Percentiles rank a stretch among this genome's conserved stretches.
Evolutionary conservation across 2,329 filamentous ascomycete species (phyloP).

Genomic region (Trichophyton equinum): DNA sequence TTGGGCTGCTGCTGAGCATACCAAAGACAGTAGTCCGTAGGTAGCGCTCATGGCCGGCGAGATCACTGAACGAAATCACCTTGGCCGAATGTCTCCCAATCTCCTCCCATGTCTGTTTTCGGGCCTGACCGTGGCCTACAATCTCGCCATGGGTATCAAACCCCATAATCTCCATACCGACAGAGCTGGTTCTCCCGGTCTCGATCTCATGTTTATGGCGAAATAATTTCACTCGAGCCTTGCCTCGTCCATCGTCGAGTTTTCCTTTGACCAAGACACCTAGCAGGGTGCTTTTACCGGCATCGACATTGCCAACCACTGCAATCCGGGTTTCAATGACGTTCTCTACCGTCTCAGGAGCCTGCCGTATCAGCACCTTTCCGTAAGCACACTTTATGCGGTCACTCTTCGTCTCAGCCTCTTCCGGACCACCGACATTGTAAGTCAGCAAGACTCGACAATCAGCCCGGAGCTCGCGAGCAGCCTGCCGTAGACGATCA

Average conservation of each 20-base stretch:
- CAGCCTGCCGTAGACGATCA: slow-evolving; percentile 51
- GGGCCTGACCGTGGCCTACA: slow-evolving; percentile 67
- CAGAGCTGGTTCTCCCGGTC: slow-evolving; percentile 85
- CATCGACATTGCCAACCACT: slow-evolving; percentile 95
- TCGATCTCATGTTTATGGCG: slow-evolving; percentile 97
- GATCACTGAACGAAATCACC: slow-evolving; percentile 90
- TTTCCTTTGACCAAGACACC: slow-evolving; percentile 92
- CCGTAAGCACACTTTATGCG: slow-evolving; percentile 66
- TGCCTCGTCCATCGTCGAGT: slow-evolving; percentile 86
- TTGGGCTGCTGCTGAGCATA: slow-evolving; percentile 82
- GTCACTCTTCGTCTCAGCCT: slow-evolving; percentile 51
- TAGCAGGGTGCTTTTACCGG: slow-evolving; percentile 90
- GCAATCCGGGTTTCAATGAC: slow-evolving; percentile 94
- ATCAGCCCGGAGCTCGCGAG: slow-evolving; percentile 55
- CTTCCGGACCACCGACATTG: slow-evolving; percentile 67
- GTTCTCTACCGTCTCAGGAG: slow-evolving; percentile 62
- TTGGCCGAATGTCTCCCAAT: slow-evolving; percentile 90
- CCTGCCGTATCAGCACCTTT: slow-evolving; percentile 72
- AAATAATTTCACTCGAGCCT: slow-evolving; percentile 89
- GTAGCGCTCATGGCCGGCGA: slow-evolving; percentile 92
- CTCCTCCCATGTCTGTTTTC: slow-evolving; percentile 91
- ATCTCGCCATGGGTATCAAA: slow-evolving; percentile 81
- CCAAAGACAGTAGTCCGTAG: slow-evolving; percentile 94
- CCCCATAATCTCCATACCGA: slow-evolving; percentile 98
- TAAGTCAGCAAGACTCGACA: slow-evolving; percentile 78